phyloP scores from a whole-genome alignment of 169 alveolate species.

The Cryptosporidium andersoni region DNA sequence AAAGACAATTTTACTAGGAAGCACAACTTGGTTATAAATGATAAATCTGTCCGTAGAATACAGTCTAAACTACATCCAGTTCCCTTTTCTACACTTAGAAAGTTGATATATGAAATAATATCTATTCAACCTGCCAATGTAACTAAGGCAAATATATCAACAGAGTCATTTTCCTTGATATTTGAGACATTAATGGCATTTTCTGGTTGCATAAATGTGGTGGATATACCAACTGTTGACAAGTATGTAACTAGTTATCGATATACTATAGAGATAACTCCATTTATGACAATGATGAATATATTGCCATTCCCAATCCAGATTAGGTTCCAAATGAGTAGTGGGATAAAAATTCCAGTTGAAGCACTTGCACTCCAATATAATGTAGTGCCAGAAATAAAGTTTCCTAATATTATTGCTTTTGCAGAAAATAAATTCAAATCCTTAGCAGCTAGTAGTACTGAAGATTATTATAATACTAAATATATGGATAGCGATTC shows the following conservation, averaged over 20 bases:
- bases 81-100: conserved; percentile 38
- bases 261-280: conserved; percentile 44
- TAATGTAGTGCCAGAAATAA: not conserved
- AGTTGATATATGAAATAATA: conserved; percentile 33
- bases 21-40: not conserved
- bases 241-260: conserved; percentile 60
- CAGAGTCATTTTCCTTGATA: conserved; percentile 16
- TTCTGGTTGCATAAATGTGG: conserved; percentile 16
- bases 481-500: not conserved
- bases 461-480: not conserved
- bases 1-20: not conserved
- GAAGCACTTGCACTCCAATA: not conserved
- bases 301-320: conserved; percentile 65
- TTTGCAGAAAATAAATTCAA: conserved; percentile 12
- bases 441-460: conserved; percentile 1
- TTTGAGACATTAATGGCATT: conserved; percentile 64
- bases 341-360: conserved; percentile 22
- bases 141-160: conserved; percentile 36
- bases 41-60: conserved; percentile 27
- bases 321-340: conserved; percentile 24
- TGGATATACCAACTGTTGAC: conserved; percentile 66
- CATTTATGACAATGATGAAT: conserved; percentile 26
- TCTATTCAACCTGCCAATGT: conserved; percentile 58
- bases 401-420: conserved; percentile 2
- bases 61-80: conserved; percentile 43